Evolutionary conservation across 768 basidiomycete species (phyloP).

Genomic region (Lactarius pseudohatsudake): DNA sequence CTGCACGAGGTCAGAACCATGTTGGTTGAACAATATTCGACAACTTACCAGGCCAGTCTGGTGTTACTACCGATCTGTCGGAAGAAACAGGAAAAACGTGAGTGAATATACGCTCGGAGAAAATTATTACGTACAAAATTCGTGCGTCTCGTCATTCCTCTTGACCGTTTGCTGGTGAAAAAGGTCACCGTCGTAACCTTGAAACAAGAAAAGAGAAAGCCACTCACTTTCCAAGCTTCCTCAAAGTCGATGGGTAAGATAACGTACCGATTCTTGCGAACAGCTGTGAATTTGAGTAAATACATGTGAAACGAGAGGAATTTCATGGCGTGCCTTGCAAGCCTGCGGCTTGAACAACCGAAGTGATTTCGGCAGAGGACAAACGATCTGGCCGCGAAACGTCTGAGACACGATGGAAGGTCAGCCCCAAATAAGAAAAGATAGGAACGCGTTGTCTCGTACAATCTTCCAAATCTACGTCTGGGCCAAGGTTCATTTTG

Average conservation of each 20-base stretch:
- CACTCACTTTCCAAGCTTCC: slow-evolving; percentile 97
- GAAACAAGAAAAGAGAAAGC: slow-evolving; percentile 52
- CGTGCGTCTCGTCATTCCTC: slow-evolving; percentile 91
- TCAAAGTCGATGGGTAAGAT: slow-evolving; percentile 97
- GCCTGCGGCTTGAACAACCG: slow-evolving; percentile 96
- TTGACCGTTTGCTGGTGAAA: slow-evolving; percentile 88
- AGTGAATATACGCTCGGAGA: slow-evolving; percentile 15
- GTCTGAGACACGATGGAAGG: slow-evolving; percentile 49
- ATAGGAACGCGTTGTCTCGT: slow-evolving; percentile 36
- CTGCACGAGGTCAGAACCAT: slow-evolving; percentile 28
- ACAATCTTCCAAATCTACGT: slow-evolving; percentile 99
- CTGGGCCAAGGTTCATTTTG: slow-evolving; percentile 97
- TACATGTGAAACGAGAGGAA: neutral
- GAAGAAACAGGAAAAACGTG: slow-evolving; percentile 24
- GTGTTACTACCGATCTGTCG: slow-evolving; percentile 31
- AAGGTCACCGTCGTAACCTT: slow-evolving; percentile 33
- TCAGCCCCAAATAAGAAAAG: slow-evolving; percentile 1
- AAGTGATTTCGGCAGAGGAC: slow-evolving; percentile 93
- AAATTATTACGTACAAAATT: slow-evolving; percentile 68
- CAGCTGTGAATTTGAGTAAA: slow-evolving; percentile 52
- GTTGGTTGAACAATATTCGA: slow-evolving; percentile 26
- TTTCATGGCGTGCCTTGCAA: slow-evolving; percentile 67
- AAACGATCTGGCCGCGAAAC: slow-evolving; percentile 95
- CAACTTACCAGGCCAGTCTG: slow-evolving; percentile 39
- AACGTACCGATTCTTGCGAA: slow-evolving; percentile 97